These are phyloP conservation scores for Plicaturopsis crispa DNA, from an alignment of 768 basidiomycete genomes.

Conservation along the genomic window DNA sequence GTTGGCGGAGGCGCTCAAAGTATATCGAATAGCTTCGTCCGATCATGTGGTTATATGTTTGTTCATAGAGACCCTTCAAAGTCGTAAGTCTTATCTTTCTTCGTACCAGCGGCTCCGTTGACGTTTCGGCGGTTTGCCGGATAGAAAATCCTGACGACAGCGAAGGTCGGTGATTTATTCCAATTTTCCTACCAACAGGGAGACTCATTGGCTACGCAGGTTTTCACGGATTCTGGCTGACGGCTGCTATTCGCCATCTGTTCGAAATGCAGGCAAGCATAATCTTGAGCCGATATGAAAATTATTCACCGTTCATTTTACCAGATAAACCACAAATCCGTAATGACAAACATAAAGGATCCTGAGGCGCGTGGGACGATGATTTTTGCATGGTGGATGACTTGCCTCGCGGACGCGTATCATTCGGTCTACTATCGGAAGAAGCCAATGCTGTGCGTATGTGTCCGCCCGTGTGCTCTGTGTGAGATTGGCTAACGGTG, in stretches of 20 bases:
- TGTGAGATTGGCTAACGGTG: slow-evolving; percentile 19
- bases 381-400: slow-evolving; percentile 95
- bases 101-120: slow-evolving; percentile 5
- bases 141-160: slow-evolving; percentile 69
- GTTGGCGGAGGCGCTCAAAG: slow-evolving; percentile 80
- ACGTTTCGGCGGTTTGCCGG: background rate
- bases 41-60: slow-evolving; percentile 81
- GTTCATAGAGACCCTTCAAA: slow-evolving; percentile 78
- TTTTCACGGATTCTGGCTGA: slow-evolving; percentile 82
- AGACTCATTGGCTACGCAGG: slow-evolving; percentile 37
- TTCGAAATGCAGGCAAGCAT: slow-evolving; percentile 62
- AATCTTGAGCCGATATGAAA: slow-evolving; percentile 3
- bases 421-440: slow-evolving; percentile 77
- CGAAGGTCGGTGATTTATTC: slow-evolving; percentile 40
- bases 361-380: slow-evolving; percentile 73
- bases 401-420: slow-evolving; percentile 79
- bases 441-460: slow-evolving; percentile 64
- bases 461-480: slow-evolving; percentile 1
- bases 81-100: slow-evolving; percentile 52
- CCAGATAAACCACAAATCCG: slow-evolving; percentile 81
- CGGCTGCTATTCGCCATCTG: slow-evolving; percentile 69
- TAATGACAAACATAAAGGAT: slow-evolving; percentile 65
- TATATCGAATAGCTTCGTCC: slow-evolving; percentile 69
- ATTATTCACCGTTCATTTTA: slow-evolving; percentile 5
- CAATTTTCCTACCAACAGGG: slow-evolving; percentile 7